Evolutionary conservation across 306 rosid genomes (phyloP).

Genomic region (Quercus gilva): DNA sequence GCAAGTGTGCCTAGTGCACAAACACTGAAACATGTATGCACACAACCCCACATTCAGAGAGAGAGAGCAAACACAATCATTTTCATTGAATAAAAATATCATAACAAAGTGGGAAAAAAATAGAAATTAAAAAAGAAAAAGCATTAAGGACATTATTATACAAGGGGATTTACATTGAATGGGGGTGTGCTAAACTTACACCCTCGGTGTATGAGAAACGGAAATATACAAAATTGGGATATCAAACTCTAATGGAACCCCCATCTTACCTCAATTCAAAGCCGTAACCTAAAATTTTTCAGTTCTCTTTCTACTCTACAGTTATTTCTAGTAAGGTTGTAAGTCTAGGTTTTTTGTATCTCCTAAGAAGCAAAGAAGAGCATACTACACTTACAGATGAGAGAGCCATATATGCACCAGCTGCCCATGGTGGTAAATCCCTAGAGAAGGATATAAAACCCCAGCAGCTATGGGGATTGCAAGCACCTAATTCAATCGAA

Average conservation of each 20-base stretch:
- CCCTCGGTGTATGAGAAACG: constrained; percentile 19
- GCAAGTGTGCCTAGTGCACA: no score
- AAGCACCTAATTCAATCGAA: constrained; percentile 72
- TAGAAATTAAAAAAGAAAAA: neutral
- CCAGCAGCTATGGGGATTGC: constrained; percentile 96
- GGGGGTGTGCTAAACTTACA: constrained; percentile 36
- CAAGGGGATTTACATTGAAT: constrained; percentile 44
- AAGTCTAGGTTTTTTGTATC: constrained; percentile 80
- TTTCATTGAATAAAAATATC: neutral
- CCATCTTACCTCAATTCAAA: constrained; percentile 27
- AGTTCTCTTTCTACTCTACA: constrained; percentile 56
- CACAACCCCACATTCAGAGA: no score
- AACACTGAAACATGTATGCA: no score
- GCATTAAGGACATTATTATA: constrained; percentile 6
- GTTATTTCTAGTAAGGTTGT: constrained; percentile 77
- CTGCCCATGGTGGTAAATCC: constrained; percentile 96
- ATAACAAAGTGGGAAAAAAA: neutral
- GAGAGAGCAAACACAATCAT: neutral
- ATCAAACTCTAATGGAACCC: constrained; percentile 22
- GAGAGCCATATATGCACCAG: constrained; percentile 98
- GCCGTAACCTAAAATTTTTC: constrained; percentile 18
- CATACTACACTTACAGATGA: constrained; percentile 94
- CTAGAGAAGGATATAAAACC: constrained; percentile 61
- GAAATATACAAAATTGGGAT: constrained; percentile 44
- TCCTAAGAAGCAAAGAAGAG: constrained; percentile 81